These are phyloP conservation scores for Rhizopus microsporus DNA, from an alignment of 371 early-diverging fungal genomes.

Conservation along the genomic window DNA sequence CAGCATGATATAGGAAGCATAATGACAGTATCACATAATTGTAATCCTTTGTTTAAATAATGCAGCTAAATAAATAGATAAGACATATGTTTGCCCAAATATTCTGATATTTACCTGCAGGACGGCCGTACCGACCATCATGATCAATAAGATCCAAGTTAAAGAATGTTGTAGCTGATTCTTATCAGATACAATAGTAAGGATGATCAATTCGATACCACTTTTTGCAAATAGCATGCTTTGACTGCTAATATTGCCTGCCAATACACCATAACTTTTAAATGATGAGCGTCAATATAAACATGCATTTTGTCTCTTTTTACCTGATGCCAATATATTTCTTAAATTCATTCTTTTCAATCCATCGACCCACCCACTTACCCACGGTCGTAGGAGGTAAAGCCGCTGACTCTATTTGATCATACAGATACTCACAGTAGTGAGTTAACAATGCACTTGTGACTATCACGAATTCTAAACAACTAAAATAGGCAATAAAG, in stretches of 20 bases:
- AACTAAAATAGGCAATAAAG: slow-evolving; percentile 71
- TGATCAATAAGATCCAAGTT: slow-evolving; percentile 70
- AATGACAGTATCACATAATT: slow-evolving; percentile 76
- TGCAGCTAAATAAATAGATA: slow-evolving; percentile 53
- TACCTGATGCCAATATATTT: slow-evolving; percentile 48
- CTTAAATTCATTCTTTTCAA: slow-evolving; percentile 32
- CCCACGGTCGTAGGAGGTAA: slow-evolving; percentile 24
- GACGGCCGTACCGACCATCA: slow-evolving; percentile 66
- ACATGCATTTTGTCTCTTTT: not conserved
- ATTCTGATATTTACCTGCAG: slow-evolving; percentile 55
- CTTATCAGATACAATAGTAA: slow-evolving; percentile 59
- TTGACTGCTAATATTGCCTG: slow-evolving; percentile 77
- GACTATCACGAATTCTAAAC: slow-evolving; percentile 58
- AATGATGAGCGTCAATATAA: not conserved
- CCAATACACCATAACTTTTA: slow-evolving; percentile 64
- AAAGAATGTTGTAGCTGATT: slow-evolving; percentile 74
- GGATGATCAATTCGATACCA: slow-evolving; percentile 71
- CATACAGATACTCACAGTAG: slow-evolving; percentile 48
- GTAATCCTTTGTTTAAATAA: slow-evolving; percentile 77
- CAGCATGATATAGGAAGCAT: slow-evolving; percentile 80
- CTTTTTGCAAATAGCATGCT: slow-evolving; percentile 80
- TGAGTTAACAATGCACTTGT: slow-evolving; percentile 54
- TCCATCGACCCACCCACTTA: slow-evolving; percentile 25
- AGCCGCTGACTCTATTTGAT: slow-evolving; percentile 23
- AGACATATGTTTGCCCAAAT: slow-evolving; percentile 7